phyloP scores from a whole-genome alignment of 352 stramenopile species.

The Globisporangium radiosum region DNA sequence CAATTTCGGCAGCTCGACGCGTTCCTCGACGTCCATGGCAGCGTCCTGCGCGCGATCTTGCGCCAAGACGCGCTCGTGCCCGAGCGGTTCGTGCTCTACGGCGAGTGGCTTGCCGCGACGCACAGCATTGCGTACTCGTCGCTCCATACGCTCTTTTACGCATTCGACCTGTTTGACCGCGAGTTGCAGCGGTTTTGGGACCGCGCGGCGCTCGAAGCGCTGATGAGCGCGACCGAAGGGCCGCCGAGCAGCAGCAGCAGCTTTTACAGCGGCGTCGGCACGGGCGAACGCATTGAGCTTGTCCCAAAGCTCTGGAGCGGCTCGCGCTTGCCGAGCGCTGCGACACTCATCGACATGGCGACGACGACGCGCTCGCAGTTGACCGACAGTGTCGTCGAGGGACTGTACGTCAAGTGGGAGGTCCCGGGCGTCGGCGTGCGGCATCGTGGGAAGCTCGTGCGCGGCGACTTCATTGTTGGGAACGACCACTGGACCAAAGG shows the following conservation, averaged over 20 bases:
- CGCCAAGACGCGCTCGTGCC: slow-evolving; percentile 43
- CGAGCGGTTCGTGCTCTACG: slow-evolving; percentile 69
- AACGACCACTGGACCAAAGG: slow-evolving; percentile 58
- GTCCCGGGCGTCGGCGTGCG: slow-evolving; percentile 21
- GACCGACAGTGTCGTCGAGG: slow-evolving; percentile 42
- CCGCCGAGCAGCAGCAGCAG: slow-evolving; percentile 1
- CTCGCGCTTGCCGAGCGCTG: slow-evolving; percentile 15
- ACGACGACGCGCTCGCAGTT: slow-evolving; percentile 31
- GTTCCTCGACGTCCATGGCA: slow-evolving; percentile 40
- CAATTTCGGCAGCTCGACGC: slow-evolving; percentile 64
- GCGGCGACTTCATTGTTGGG: slow-evolving; percentile 52
- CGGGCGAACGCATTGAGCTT: slow-evolving; percentile 23
- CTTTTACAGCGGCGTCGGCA: background rate
- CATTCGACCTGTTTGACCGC: slow-evolving; percentile 77
- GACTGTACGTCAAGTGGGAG: slow-evolving; percentile 60
- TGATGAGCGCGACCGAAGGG: slow-evolving; percentile 17
- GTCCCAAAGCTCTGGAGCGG: slow-evolving; percentile 40
- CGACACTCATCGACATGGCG: slow-evolving; percentile 32
- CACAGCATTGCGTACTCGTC: slow-evolving; percentile 77
- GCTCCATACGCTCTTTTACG: slow-evolving; percentile 64
- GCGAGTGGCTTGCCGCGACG: slow-evolving; percentile 73
- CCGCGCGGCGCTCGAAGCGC: slow-evolving; percentile 22
- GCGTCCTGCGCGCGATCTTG: slow-evolving; percentile 38
- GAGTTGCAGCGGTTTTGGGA: slow-evolving; percentile 38
- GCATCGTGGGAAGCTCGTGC: slow-evolving; percentile 56